phyloP scores from a whole-genome alignment of 2,329 filamentous ascomycete species.

The Scedosporium apiospermum region DNA sequence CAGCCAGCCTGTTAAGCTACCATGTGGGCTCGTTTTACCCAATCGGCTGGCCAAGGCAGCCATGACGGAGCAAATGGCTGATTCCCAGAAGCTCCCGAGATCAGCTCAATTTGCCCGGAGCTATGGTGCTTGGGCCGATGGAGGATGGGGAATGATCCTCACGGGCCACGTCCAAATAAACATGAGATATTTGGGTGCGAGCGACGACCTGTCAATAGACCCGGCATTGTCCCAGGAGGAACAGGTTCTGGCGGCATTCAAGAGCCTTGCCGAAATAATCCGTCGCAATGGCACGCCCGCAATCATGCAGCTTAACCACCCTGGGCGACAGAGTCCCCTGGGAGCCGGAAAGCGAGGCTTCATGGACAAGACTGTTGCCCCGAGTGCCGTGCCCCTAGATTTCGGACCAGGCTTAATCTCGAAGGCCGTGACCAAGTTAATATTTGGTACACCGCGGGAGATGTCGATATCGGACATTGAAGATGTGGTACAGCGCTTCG shows the following conservation, averaged over 20 bases:
- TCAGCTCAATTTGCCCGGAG: slow-evolving; percentile 17
- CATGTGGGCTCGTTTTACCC: slow-evolving; percentile 44
- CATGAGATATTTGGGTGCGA: slow-evolving; percentile 22
- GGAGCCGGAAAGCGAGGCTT: slow-evolving; percentile 26
- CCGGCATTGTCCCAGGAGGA: slow-evolving; percentile 14
- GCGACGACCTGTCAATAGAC: slow-evolving; percentile 24
- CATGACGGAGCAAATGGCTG: slow-evolving; percentile 35
- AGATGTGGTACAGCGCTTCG: slow-evolving; percentile 41
- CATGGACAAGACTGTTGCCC: slow-evolving; percentile 28
- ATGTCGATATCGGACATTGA: slow-evolving; percentile 47
- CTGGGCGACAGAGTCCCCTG: slow-evolving; percentile 32
- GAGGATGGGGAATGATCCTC: slow-evolving; percentile 43
- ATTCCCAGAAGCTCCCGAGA: slow-evolving; percentile 29
- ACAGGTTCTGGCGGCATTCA: slow-evolving; percentile 21
- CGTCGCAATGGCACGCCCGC: slow-evolving; percentile 24
- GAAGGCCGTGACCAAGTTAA: slow-evolving; percentile 31
- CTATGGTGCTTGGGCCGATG: slow-evolving; percentile 44
- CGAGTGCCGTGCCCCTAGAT: not conserved
- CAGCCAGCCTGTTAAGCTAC: slow-evolving; percentile 34
- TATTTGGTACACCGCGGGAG: slow-evolving; percentile 35
- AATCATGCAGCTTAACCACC: slow-evolving; percentile 37
- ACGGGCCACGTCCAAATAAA: slow-evolving; percentile 40
- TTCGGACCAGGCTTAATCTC: not conserved
- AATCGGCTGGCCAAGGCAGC: slow-evolving; percentile 46
- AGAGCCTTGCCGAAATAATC: slow-evolving; percentile 22